These are phyloP conservation scores for Ochetophila trinervis DNA, from an alignment of 306 rosid genomes.

Conservation along the genomic window DNA sequence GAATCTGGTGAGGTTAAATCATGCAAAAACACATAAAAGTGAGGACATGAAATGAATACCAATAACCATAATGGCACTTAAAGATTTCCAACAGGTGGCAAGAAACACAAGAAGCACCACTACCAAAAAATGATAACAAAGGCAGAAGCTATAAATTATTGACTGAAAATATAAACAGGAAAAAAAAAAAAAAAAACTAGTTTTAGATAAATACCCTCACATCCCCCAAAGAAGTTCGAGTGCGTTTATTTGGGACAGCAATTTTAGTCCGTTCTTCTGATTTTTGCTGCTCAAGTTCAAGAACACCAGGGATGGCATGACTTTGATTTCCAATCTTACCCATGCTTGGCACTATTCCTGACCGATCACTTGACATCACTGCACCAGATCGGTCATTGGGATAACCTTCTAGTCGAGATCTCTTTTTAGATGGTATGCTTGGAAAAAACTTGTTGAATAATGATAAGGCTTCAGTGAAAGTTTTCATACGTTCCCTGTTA, in stretches of 20 bases:
- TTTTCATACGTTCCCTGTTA: constrained; percentile 74
- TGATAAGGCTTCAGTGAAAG: constrained; percentile 72
- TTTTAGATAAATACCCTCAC: constrained; percentile 53
- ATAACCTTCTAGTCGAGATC: constrained; percentile 82
- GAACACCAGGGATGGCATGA: constrained; percentile 60
- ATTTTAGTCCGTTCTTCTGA: constrained; percentile 72
- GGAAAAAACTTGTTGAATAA: constrained; percentile 81
- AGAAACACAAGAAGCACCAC: constrained; percentile 23
- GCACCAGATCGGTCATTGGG: constrained; percentile 62
- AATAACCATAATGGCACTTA: not conserved
- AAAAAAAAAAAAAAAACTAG: not conserved
- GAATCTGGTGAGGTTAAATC: not conserved
- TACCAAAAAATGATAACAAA: constrained; percentile 13
- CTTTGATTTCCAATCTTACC: constrained; percentile 80
- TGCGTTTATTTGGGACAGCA: constrained; percentile 80
- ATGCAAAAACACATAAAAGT: constrained; percentile 20
- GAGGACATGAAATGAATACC: constrained; percentile 5
- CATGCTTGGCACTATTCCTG: constrained; percentile 57
- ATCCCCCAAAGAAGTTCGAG: constrained; percentile 91
- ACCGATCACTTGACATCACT: constrained; percentile 61
- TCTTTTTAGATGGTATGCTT: constrained; percentile 75
- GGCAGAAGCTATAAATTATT: not conserved
- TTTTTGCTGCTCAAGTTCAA: constrained; percentile 89
- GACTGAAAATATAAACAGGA: not conserved
- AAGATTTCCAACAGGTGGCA: constrained; percentile 11